Conservation (phyloP, 2,329 filamentous ascomycete species). For the Alternaria sp. region DNA sequence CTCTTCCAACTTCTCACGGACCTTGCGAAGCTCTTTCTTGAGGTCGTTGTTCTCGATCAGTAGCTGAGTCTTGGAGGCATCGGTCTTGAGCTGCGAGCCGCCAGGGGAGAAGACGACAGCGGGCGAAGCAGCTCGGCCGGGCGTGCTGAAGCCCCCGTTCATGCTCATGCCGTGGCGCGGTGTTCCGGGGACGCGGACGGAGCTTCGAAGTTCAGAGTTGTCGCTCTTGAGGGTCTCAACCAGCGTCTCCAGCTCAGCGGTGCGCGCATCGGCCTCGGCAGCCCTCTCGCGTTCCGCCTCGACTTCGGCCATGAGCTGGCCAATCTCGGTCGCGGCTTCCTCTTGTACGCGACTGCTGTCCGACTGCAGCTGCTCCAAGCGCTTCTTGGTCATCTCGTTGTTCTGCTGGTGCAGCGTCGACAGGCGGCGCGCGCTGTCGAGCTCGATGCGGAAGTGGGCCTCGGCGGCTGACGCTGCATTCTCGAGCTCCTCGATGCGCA, state of each 20-base stretch:
- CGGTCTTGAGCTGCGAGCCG: slow-evolving; percentile 59
- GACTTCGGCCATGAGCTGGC: slow-evolving; percentile 56
- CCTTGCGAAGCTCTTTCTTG: slow-evolving; percentile 74
- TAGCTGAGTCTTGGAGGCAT: slow-evolving; percentile 66
- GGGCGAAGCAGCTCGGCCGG: slow-evolving; percentile 58
- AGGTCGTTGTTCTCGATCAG: slow-evolving; percentile 67
- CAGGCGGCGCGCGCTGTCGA: slow-evolving; percentile 80
- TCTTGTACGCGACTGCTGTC: slow-evolving; percentile 69
- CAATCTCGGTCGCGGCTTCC: slow-evolving; percentile 65
- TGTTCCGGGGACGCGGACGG: slow-evolving; percentile 54
- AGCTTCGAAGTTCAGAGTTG: slow-evolving; percentile 50
- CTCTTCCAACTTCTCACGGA: slow-evolving; percentile 76
- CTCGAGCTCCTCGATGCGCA: slow-evolving; percentile 82
- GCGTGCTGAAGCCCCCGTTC: slow-evolving; percentile 59
- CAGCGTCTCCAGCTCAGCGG: slow-evolving; percentile 69
- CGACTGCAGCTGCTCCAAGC: slow-evolving; percentile 72
- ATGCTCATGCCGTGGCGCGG: slow-evolving; percentile 56
- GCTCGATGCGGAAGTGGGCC: slow-evolving; percentile 83
- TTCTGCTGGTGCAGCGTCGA: slow-evolving; percentile 82
- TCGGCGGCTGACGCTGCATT: slow-evolving; percentile 82
- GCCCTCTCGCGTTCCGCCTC: slow-evolving; percentile 64
- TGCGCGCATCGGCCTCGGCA: slow-evolving; percentile 65
- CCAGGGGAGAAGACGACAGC: slow-evolving; percentile 60
- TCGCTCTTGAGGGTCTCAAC: slow-evolving; percentile 67
- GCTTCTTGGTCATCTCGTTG: slow-evolving; percentile 72